Evolutionary conservation across 208 protist genomes (phyloP).

Genomic region (Leishmania amazonensis): DNA sequence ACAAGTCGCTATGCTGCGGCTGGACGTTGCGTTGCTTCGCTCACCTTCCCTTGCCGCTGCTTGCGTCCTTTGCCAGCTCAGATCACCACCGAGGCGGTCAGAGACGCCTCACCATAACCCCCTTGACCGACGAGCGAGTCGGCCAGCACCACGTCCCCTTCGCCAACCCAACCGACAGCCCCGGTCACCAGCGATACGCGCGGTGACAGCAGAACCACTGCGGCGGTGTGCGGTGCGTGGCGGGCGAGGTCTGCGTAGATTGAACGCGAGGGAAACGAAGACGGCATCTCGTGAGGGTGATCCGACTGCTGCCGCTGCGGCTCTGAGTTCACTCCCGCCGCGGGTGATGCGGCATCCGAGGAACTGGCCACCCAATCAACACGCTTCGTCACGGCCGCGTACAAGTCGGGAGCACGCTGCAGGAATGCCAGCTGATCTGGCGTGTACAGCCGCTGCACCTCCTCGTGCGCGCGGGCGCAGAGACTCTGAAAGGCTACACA

Average conservation of each 20-base stretch:
- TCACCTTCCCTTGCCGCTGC: background rate
- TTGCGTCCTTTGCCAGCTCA: background rate
- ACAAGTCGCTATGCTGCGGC: background rate
- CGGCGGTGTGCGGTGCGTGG: constrained; percentile 2
- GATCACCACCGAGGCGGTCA: constrained; percentile 71
- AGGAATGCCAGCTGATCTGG: constrained; percentile 70
- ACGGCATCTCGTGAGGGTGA: background rate
- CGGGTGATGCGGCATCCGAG: background rate
- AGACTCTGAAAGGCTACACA: constrained; percentile 19
- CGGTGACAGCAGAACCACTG: constrained; percentile 60
- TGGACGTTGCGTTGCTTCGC: background rate
- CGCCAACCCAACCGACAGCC: constrained; percentile 71
- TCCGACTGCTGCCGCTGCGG: background rate
- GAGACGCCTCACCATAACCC: constrained; percentile 51
- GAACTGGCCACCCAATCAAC: background rate
- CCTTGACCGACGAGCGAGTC: constrained; percentile 38
- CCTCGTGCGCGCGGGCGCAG: constrained; percentile 28
- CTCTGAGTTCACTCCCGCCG: background rate
- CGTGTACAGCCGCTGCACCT: constrained; percentile 54
- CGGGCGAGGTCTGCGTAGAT: constrained; percentile 32
- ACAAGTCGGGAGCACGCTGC: constrained; percentile 83
- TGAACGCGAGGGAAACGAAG: constrained; percentile 5
- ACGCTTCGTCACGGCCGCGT: constrained; percentile 20
- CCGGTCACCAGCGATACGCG: constrained; percentile 48
- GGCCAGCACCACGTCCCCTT: constrained; percentile 44